A percentile compares a stretch with the other conserved stretches of the same genome.
Conservation (phyloP, 176 grass and related monocot genomes). For the Aegilops umbellulata region DNA sequence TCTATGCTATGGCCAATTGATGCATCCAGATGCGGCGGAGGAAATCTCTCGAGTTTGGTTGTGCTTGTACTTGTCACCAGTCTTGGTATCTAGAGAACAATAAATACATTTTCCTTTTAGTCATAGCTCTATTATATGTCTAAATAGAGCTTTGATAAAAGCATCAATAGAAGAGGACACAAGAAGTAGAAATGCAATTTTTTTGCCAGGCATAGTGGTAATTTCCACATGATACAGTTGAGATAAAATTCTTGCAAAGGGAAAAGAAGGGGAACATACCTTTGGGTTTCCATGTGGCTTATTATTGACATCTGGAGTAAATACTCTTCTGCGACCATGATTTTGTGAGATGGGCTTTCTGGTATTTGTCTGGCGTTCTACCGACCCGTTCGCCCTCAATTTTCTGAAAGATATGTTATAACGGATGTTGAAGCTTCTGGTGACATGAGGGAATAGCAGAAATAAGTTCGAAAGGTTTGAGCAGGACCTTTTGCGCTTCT, state of each 20-base stretch:
- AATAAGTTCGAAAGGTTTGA: constrained; percentile 10
- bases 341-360: constrained; percentile 41
- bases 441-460: background rate
- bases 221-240: background rate
- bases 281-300: constrained; percentile 31
- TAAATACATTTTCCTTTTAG: constrained; percentile 5
- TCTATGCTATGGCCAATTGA: constrained; percentile 63
- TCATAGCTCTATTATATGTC: background rate
- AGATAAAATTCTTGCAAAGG: background rate
- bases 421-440: background rate
- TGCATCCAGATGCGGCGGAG: constrained; percentile 89
- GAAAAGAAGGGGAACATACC: constrained; percentile 41
- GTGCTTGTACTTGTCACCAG: constrained; percentile 70
- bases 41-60: constrained; percentile 79
- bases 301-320: constrained; percentile 58
- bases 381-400: constrained; percentile 47
- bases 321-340: constrained; percentile 58
- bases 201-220: background rate
- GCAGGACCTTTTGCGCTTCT: constrained; percentile 66
- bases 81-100: constrained; percentile 63
- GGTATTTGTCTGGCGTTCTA: constrained; percentile 43
- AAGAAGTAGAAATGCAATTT: background rate
- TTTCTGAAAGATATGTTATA: constrained; percentile 50
- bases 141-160: background rate
- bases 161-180: background rate